Base-by-base conservation (phyloP, 164 flowering plant species). In the Vitis amurensis region DNA sequence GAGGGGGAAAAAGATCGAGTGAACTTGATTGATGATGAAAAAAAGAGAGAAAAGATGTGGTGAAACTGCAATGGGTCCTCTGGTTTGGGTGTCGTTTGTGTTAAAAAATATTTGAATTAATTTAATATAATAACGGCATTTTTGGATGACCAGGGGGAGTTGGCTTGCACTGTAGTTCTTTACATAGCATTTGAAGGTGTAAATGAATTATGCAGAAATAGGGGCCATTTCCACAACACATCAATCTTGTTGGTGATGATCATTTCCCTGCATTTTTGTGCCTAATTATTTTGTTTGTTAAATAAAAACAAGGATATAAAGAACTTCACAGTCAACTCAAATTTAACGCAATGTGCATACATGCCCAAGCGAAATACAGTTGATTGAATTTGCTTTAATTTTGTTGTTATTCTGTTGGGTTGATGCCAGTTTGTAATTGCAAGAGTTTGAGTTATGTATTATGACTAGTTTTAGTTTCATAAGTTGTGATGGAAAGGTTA, bases 401-500 rank as follows among this genome's bases (percentile, higher is more conserved):
- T n/a, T 11, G 7, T 53, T 53, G 15, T 53, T 53, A 4, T 16
- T 9, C 19, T 14, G 19, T 14, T 29, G 44, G 11, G 61, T 31
- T 2, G 64, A 9, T 61, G 64, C 16, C 47, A 61, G 16, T 14
- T 61, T 15, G 8, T 2, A 12, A 48, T 29, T 61, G 47, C 12
- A 6, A 8, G 19, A 61, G 44, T 61, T 30, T 61, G 44, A 14
- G 19, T 16, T 16, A 61, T 15, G 37, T 4, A 61, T 8, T 3
- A 37, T 37, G 44, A 37, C 44, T 37, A 11, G 11, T 64, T 17
- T 56, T 23, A 48, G 11, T 3, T 11, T 57, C 29, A 13, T 31
- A 16, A 29, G 6, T 71, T 52, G 50, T 70, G 44, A 70, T 47
- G 73, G 61, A 63, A 11, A 6, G 13, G 64, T 9, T 68, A 29